Base-by-base conservation (phyloP, 805 yeast genomes). In the Lipomyces kockii region DNA sequence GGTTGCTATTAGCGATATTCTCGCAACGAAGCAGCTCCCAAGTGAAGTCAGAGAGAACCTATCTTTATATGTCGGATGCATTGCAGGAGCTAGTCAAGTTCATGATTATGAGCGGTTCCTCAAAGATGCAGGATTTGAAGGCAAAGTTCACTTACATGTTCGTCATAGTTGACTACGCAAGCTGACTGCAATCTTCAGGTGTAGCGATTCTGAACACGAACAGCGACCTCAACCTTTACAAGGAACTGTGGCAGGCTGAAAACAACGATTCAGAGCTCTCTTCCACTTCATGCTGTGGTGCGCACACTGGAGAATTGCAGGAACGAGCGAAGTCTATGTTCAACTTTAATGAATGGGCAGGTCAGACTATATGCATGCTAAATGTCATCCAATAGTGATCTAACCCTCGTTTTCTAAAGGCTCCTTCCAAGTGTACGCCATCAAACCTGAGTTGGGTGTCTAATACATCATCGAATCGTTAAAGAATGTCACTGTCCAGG, bases 311-410 rank as follows among this genome's bases (percentile, higher is more conserved):
- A 49, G 20, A 17, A 49, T 49, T 17, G 25, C 53, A 49, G n/a
- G 53, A 1, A 2, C 53, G 22, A 49, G 20, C 53, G 11, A 7
- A 49, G n/a, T 17, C 25, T 7, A 12, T 12, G 53, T 8, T 55
- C 43, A 51, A 55, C 51, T 55, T 55, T 12, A 55, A 55, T 55
- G 51, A 55, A 12, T 55, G 58, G 58, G 58, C 58, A 32, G 58
- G 58, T 55, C 14, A 55, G 37, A 4, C 32, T 29, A 29, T 29
- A 29, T 5, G 32, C 32, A 29, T 29, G 32, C 32, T 29, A 29
- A 20, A n/a, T n/a, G n/a, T 20, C n/a, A 11, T 14, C n/a, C 20
- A 17, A 3, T 14, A 4, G 52, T 1, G 14, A 12, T 55, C 12
- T 35, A 55, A 32, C 52, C 2, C 17, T 0, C 1, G 1, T 29